phyloP scores from a whole-genome alignment of 331 rosid species.

The Saraca asoca region DNA sequence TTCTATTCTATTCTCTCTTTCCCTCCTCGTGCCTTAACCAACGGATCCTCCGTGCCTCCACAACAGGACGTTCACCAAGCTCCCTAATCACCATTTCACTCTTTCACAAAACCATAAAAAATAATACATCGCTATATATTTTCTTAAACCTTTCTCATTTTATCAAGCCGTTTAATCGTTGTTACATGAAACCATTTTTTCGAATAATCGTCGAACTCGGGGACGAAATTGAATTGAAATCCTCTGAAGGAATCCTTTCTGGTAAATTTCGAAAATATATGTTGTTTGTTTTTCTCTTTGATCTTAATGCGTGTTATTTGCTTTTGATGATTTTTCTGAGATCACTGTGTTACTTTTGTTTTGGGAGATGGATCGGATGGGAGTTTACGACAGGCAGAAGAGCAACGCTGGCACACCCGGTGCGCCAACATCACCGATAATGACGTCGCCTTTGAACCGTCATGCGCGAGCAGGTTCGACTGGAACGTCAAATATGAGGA shows the following conservation, averaged over 20 bases:
- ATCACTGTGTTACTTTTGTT: neutral
- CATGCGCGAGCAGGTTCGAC: constrained; percentile 45
- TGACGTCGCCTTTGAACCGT: constrained; percentile 36
- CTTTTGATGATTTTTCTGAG: neutral
- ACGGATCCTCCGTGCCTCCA: constrained; percentile 49
- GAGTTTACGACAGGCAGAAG: constrained; percentile 54
- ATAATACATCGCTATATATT: neutral
- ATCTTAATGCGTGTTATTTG: too few species aligned
- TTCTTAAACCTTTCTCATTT: too few species aligned
- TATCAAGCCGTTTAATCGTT: too few species aligned
- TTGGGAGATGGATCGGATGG: constrained; percentile 62
- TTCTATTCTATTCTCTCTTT: constrained; percentile 12
- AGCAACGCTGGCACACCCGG: constrained; percentile 52
- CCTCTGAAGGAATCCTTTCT: neutral
- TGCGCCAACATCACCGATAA: constrained; percentile 62
- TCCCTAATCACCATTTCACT: constrained; percentile 1
- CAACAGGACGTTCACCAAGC: constrained; percentile 16
- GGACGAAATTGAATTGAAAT: neutral
- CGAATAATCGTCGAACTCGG: neutral
- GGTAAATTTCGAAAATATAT: neutral
- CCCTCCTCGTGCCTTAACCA: constrained; percentile 30
- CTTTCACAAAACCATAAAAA: neutral
- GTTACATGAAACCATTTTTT: too few species aligned
- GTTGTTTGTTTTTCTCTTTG: neutral
- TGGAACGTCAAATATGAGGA: constrained; percentile 49